phyloP scores from a whole-genome alignment of 2,329 filamentous ascomycete species.

The Basipetospora chlamydospora region DNA sequence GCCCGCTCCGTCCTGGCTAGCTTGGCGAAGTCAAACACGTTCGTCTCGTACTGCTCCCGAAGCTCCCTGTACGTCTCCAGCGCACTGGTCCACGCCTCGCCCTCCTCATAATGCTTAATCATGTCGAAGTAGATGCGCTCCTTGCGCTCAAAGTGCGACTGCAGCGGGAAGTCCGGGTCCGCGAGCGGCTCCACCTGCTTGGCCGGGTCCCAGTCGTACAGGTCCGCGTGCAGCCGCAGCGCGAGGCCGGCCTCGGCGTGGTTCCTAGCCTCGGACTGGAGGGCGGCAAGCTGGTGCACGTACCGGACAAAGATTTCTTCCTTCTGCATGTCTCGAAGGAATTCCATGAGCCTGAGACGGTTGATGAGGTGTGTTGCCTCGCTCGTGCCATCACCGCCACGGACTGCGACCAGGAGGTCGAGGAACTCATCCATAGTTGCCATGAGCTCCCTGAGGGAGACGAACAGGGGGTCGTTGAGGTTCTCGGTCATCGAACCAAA shows the following conservation, averaged over 20 bases:
- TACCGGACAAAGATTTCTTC: slow-evolving; percentile 95
- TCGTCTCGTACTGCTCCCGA: slow-evolving; percentile 78
- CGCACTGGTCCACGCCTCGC: slow-evolving; percentile 85
- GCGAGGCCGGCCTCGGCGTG: slow-evolving; percentile 80
- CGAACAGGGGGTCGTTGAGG: slow-evolving; percentile 46
- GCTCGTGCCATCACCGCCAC: slow-evolving; percentile 57
- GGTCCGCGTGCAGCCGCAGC: slow-evolving; percentile 75
- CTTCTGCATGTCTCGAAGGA: slow-evolving; percentile 90
- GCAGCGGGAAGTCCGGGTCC: slow-evolving; percentile 67
- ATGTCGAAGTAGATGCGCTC: slow-evolving; percentile 87
- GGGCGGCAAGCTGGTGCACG: slow-evolving; percentile 73
- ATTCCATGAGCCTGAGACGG: slow-evolving; percentile 84
- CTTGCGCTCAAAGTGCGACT: slow-evolving; percentile 83
- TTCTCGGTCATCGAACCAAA: slow-evolving; percentile 58
- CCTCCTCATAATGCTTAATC: slow-evolving; percentile 88
- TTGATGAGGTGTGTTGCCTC: slow-evolving; percentile 79
- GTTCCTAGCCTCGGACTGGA: slow-evolving; percentile 64
- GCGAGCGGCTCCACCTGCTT: slow-evolving; percentile 48
- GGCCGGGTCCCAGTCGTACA: slow-evolving; percentile 80
- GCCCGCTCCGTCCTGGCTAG: slow-evolving; percentile 77
- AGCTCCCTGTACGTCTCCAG: slow-evolving; percentile 82
- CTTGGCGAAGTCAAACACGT: slow-evolving; percentile 82
- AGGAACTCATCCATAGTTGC: slow-evolving; percentile 79
- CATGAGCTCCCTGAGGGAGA: slow-evolving; percentile 64
- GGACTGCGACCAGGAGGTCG: slow-evolving; percentile 78